Base-by-base conservation (phyloP, 495 filamentous ascomycete species). In the Chaetomium fimeti region DNA sequence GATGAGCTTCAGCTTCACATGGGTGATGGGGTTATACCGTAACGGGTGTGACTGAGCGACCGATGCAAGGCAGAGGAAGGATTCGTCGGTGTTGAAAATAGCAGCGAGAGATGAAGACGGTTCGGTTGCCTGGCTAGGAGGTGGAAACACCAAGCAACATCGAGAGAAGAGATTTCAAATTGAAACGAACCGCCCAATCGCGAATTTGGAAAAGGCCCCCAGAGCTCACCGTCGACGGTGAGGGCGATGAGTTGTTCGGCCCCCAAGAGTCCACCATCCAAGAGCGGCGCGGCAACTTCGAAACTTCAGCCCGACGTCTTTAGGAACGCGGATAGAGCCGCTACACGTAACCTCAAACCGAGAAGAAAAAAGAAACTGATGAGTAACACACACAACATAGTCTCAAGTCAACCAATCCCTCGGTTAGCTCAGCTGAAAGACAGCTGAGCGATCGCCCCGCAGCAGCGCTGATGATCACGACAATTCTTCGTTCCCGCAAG, bases 391-490 rank as follows among this genome's bases (percentile, higher is more conserved):
- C 22, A 20, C 24, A 38, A 42, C 40, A 47, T 3, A 36, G 11
- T 32, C 12, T 22, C 56, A 9, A 20, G 15, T 0, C 5, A 1
- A 18, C 8, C 13, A 12, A 58, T 20, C 32, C 22, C 15, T 38
- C 24, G 24, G 38, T 58, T 27, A 28, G 56, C 8, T 27, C 45
- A 45, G 22, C 24, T 28, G 6, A 15, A 40, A n/a, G 54, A 55
- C 24, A 29, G 32, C 54, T 40, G 29, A 56, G 11, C 36, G 9
- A 40, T 25, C 18, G 18, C 13, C 54, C 38, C 32, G 54, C 32
- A 47, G 57, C 47, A 48, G 54, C 9, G 54, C 54, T 56, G 54
- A 56, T 56, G 32, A 2, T n/a, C 24, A n/a, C n/a, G 54, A n/a
- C 54, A 62, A 66, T 57, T 62, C 40, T 47, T 53, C 38, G 52